These are phyloP conservation scores for Coix lacrymajobi DNA, from an alignment of 176 grass and related monocot genomes.

Conservation along the genomic window DNA sequence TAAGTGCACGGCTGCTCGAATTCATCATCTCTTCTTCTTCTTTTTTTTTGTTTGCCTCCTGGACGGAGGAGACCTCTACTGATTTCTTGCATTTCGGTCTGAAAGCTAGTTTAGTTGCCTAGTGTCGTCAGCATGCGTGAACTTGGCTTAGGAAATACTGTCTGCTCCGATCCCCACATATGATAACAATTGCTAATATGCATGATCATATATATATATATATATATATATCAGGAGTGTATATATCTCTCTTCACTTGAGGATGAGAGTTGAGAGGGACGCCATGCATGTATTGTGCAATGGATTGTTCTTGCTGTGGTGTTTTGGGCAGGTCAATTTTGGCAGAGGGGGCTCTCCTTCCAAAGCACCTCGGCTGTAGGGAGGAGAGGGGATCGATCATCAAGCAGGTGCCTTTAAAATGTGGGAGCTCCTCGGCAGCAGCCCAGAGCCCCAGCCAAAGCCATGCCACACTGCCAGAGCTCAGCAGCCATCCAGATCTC, in stretches of 20 bases:
- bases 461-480: not conserved
- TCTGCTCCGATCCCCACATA: constrained; percentile 46
- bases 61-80: not conserved
- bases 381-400: not conserved
- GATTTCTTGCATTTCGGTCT: constrained; percentile 11
- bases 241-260: not conserved
- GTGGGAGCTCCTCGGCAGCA: constrained; percentile 4
- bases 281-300: constrained; percentile 30
- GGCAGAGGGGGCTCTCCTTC: constrained; percentile 52
- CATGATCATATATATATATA: not conserved
- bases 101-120: not conserved
- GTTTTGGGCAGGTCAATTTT: constrained; percentile 47
- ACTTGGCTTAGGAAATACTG: not conserved
- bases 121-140: not conserved
- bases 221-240: no score
- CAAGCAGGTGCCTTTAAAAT: constrained; percentile 18
- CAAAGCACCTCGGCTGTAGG: constrained; percentile 33
- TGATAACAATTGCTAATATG: constrained; percentile 46
- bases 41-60: not conserved
- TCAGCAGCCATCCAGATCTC: not conserved
- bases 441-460: not conserved
- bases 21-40: not conserved
- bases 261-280: no score
- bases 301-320: constrained; percentile 41
- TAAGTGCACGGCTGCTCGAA: not conserved